These are phyloP conservation scores for Neurospora tetrasperma DNA, from an alignment of 495 filamentous ascomycete genomes.

Conservation along the genomic window DNA sequence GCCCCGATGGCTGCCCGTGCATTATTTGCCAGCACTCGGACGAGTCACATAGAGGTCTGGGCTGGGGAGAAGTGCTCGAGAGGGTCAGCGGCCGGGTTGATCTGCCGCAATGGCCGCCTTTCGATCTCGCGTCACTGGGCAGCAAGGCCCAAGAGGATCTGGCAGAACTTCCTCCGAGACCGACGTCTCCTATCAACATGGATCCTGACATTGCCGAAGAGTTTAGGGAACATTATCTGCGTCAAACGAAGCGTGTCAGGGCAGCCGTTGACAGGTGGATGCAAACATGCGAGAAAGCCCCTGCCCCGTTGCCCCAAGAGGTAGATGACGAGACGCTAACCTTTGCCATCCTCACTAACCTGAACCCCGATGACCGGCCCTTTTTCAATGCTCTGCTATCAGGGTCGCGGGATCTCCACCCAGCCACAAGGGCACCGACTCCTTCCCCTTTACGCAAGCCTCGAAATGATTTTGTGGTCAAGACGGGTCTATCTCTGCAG, in stretches of 20 bases:
- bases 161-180: constrained; percentile 33
- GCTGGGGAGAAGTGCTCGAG: constrained; percentile 95
- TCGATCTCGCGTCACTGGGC: constrained; percentile 58
- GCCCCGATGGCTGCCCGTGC: constrained; percentile 64
- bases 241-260: constrained; percentile 79
- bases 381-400: constrained; percentile 69
- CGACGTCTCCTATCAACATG: constrained; percentile 63
- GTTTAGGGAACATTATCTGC: constrained; percentile 77
- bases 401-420: constrained; percentile 51
- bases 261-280: constrained; percentile 81
- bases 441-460: constrained; percentile 37
- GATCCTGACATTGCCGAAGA: constrained; percentile 89
- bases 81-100: constrained; percentile 79
- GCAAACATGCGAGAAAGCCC: constrained; percentile 56
- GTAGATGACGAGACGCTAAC: constrained; percentile 87
- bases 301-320: constrained; percentile 65
- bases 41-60: constrained; percentile 58
- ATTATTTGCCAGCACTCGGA: constrained; percentile 59
- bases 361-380: constrained; percentile 62
- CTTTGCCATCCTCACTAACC: constrained; percentile 85
- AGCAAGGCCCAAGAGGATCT: constrained; percentile 40
- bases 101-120: constrained; percentile 79
- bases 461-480: constrained; percentile 57
- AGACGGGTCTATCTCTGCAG: constrained; percentile 66
- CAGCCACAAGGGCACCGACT: constrained; percentile 44